Evolutionary conservation across 164 flowering plant species (phyloP), one percentile per base, ranked within the genome.

Genomic region (Tinospora cordifolia): DNA sequence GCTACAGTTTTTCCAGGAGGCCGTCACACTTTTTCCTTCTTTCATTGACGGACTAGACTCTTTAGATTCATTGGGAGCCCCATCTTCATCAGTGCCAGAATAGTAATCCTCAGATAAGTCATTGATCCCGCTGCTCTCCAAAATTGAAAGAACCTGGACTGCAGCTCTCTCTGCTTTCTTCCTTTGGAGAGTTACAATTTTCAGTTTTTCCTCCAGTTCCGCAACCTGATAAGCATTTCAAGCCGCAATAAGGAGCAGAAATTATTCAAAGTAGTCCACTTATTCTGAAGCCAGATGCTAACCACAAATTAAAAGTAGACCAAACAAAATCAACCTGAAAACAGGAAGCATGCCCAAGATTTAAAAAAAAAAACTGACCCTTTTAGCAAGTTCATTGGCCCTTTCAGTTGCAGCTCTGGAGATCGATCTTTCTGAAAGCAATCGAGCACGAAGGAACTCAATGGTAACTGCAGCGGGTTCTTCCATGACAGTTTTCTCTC

Each of bases 351-450:
- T 40, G 54, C 8, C n/a, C 40, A 24, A 25, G 19, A 69, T n/a
- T n/a, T n/a, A n/a, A 21, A 1, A 9, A 58, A 12, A 40, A 8
- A 66, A 75, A 79, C 87, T 76, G 75, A 90, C 97, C 88, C 86
- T 81, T 75, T 81, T 79, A 22, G 87, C 92, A 30, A 93, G 82
- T 71, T 86, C 92, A 78, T 93, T 87, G 72, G 93, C 92, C 82
- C 91, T 87, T 78, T 87, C 88, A 63, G 80, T 86, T 34, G 97
- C 89, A 73, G 90, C 76, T 84, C 71, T 86, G 4, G 97, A 91
- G n/a, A 87, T 86, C 46, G 98, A 85, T 76, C 97, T 88, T 79
- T 93, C 98, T 51, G 98, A 80, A 46, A 86, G 80, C 78, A 93
- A 83, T 49, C 90, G 83, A 22, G 92, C 94, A 44, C 96, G 87